A percentile compares a stretch with the other conserved stretches of the same genome.
Evolutionary conservation across 106 monocot genomes (phyloP).

Genomic region (Chionographis japonica): DNA sequence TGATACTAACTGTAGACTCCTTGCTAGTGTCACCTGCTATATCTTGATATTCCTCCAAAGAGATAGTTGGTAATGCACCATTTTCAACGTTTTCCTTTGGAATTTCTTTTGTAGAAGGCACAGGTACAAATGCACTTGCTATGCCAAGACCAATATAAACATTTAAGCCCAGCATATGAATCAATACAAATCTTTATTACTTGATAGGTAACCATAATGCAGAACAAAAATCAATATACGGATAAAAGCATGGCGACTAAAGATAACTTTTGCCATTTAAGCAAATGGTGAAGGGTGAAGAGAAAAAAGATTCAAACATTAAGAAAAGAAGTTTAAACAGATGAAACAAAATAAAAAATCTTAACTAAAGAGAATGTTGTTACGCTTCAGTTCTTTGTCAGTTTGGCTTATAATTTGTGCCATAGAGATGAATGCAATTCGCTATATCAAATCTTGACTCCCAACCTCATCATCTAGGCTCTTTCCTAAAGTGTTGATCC

Average conservation of each 20-base stretch:
- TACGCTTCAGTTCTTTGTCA: too few species aligned
- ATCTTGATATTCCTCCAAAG: conserved; percentile 23
- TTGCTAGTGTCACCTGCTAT: conserved; percentile 7
- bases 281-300: conserved; percentile 18
- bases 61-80: conserved; percentile 22
- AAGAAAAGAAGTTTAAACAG: background rate
- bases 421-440: too few species aligned
- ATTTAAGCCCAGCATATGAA: background rate
- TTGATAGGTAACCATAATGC: conserved; percentile 1
- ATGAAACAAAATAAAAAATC: too few species aligned
- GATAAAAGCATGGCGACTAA: background rate
- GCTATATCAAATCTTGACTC: too few species aligned
- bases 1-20: conserved; percentile 76
- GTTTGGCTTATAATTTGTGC: too few species aligned
- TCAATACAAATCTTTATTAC: conserved; percentile 15
- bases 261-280: background rate
- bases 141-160: conserved; percentile 1
- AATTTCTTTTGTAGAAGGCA: conserved; percentile 16
- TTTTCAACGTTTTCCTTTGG: conserved; percentile 37
- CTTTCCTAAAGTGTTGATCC: too few species aligned
- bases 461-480: too few species aligned
- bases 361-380: too few species aligned
- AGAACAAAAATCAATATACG: conserved; percentile 1
- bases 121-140: conserved; percentile 22
- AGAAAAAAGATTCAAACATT: background rate